Percentiles rank a stretch among this genome's conserved stretches.
Conservation (phyloP, 2,329 filamentous ascomycete genomes). For the Dryadomyces quercivorus region DNA sequence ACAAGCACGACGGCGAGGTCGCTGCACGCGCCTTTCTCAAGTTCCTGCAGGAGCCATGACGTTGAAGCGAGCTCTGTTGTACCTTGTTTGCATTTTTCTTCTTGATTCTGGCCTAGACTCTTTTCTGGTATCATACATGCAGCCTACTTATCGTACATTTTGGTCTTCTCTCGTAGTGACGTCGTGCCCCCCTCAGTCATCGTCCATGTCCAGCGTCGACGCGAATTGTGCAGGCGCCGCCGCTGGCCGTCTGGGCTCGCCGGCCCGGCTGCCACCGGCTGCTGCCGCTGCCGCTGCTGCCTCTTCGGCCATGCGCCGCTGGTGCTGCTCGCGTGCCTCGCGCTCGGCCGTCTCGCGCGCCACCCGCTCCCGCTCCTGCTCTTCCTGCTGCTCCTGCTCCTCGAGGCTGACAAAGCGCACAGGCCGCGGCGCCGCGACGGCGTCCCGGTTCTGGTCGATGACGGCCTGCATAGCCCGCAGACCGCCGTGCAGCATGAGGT, state of each 20-base stretch:
- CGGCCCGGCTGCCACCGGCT: background rate
- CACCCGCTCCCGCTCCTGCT: conserved; percentile 37
- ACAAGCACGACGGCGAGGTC: conserved; percentile 66
- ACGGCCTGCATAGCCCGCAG: conserved; percentile 53
- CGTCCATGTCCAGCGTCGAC: conserved; percentile 12
- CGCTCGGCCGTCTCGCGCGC: conserved; percentile 26
- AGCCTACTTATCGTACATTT: background rate
- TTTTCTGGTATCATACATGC: no score
- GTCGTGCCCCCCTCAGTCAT: conserved; percentile 4
- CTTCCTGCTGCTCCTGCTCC: conserved; percentile 40
- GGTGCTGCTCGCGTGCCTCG: conserved; percentile 31
- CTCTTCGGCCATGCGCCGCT: conserved; percentile 31
- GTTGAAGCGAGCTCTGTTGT: no score
- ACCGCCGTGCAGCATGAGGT: conserved; percentile 55
- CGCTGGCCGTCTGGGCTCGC: background rate
- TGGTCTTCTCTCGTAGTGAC: background rate
- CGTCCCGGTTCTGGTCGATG: background rate
- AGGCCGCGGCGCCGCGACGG: conserved; percentile 42
- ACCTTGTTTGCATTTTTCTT: no score
- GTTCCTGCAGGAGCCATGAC: conserved; percentile 51
- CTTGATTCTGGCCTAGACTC: background rate
- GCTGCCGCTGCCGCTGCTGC: conserved; percentile 25
- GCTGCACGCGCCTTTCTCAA: conserved; percentile 64
- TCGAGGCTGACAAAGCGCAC: conserved; percentile 17
- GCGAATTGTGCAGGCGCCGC: conserved; percentile 11